Evolutionary conservation across 305 asterid species (phyloP).

Genomic region (Fraxinus platypoda): DNA sequence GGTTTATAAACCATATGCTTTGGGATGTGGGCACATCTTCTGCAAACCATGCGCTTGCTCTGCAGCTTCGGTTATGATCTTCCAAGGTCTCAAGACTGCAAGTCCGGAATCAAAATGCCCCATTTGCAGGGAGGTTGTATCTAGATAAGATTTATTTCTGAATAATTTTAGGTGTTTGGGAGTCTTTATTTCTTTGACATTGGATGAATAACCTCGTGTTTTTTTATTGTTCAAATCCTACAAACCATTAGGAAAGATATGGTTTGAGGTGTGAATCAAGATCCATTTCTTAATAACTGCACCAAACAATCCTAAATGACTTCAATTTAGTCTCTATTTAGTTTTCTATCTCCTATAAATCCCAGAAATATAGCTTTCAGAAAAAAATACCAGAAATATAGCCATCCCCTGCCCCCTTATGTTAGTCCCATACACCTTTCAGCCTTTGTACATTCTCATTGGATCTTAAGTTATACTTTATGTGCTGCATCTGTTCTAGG

Average conservation of each 20-base stretch:
- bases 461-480: neutral
- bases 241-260: neutral
- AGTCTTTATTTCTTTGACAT: neutral
- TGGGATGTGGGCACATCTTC: slow-evolving; percentile 78
- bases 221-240: neutral
- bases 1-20: slow-evolving; percentile 68
- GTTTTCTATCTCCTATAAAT: neutral
- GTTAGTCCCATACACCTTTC: neutral
- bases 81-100: slow-evolving; percentile 67
- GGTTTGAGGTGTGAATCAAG: neutral
- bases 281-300: neutral
- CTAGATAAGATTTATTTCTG: neutral
- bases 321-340: neutral
- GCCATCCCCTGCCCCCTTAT: neutral
- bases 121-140: slow-evolving; percentile 70
- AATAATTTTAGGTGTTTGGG: neutral
- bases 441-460: neutral
- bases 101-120: slow-evolving; percentile 62
- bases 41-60: slow-evolving; percentile 76
- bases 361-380: neutral
- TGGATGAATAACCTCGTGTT: neutral
- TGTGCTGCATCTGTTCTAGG: neutral
- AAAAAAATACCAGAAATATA: too few relatives aligned
- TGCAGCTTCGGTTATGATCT: slow-evolving; percentile 76
- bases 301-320: neutral